phyloP scores from a whole-genome alignment of 2,329 filamentous ascomycete genomes.

The Tricladium varicosporioides region DNA sequence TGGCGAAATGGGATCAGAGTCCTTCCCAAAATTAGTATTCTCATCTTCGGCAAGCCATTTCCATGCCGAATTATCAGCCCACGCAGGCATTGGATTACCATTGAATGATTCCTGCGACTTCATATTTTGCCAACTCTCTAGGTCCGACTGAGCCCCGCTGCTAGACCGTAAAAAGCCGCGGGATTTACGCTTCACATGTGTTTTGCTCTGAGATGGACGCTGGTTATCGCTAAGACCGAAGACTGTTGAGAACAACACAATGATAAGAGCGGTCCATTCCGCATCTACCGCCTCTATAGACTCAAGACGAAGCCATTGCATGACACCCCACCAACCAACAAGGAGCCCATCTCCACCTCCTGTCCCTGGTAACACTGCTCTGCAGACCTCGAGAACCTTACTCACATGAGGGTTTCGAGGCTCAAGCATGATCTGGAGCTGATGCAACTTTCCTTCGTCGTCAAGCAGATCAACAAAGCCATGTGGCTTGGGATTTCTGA shows the following conservation, averaged over 20 bases:
- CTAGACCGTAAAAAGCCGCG: conserved; percentile 45
- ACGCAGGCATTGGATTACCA: conserved; percentile 42
- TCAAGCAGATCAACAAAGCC: conserved; percentile 68
- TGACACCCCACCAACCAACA: conserved; percentile 70
- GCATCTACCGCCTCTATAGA: conserved; percentile 46
- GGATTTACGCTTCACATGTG: conserved; percentile 38
- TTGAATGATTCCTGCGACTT: conserved; percentile 39
- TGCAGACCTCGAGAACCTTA: conserved; percentile 59
- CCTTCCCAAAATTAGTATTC: conserved; percentile 20
- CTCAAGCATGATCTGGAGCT: conserved; percentile 65
- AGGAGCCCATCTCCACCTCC: conserved; percentile 59
- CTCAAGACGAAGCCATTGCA: conserved; percentile 63
- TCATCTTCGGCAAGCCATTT: conserved; percentile 66
- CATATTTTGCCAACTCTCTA: conserved; percentile 48
- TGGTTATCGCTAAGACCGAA: conserved; percentile 52
- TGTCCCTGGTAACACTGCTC: conserved; percentile 59
- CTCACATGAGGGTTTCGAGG: conserved; percentile 62
- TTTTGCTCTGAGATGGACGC: conserved; percentile 33
- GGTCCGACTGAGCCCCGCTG: conserved; percentile 40
- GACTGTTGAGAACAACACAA: conserved; percentile 63
- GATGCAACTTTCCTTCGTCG: conserved; percentile 59
- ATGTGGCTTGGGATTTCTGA: conserved; percentile 56
- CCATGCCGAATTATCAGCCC: conserved; percentile 66
- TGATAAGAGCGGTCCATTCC: conserved; percentile 69
- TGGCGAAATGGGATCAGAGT: conserved; percentile 7